Percentiles rank a stretch among this genome's conserved stretches.
These are phyloP conservation scores for Medicago truncatula DNA, from an alignment of 306 rosid genomes.

Conservation along the genomic window MtrunA17r5.0-ANR NC_053048.1:46101501-46102000, in stretches of 20 bases:
- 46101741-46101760: constrained; percentile 72
- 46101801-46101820: constrained; percentile 64
- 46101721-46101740: constrained; percentile 67
- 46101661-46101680: constrained; percentile 83
- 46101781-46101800: constrained; percentile 70
- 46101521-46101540: constrained; percentile 74
- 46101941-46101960: constrained; percentile 69
- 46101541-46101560: constrained; percentile 52
- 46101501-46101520: constrained; percentile 67
- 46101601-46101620: constrained; percentile 59
- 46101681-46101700: constrained; percentile 68
- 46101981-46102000: constrained; percentile 85
- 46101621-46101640: constrained; percentile 55
- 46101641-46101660: constrained; percentile 77
- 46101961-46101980: constrained; percentile 49
- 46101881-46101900: constrained; percentile 68
- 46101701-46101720: constrained; percentile 56
- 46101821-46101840: constrained; percentile 76
- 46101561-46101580: constrained; percentile 48
- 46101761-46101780: constrained; percentile 65
- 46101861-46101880: constrained; percentile 60
- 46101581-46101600: constrained; percentile 62
- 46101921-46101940: constrained; percentile 89
- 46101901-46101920: constrained; percentile 88
- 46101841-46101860: constrained; percentile 57